Percentiles rank a stretch among this genome's conserved stretches.
Conservation (phyloP, 805 yeast species). For the Saturnispora dispora region DNA sequence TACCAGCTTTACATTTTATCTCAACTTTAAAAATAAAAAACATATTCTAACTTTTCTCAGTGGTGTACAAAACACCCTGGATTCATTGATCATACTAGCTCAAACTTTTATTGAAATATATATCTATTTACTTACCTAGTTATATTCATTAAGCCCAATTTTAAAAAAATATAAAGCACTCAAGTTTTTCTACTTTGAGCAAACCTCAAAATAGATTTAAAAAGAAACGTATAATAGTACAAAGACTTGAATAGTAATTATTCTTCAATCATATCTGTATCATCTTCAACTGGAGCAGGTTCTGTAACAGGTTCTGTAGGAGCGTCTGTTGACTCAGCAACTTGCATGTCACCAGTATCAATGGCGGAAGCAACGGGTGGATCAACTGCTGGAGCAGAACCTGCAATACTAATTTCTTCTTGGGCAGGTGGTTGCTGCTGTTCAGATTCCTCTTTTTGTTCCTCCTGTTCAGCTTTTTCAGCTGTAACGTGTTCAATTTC, state of each 20-base stretch:
- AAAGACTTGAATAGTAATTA: background rate
- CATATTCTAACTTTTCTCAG: background rate
- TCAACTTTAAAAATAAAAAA: background rate
- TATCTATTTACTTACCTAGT: background rate
- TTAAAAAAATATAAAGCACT: background rate
- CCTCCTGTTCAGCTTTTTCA: background rate
- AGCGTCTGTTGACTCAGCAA: background rate
- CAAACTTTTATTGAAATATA: background rate
- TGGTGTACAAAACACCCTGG: background rate
- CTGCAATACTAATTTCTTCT: background rate
- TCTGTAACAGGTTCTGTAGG: background rate
- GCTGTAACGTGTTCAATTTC: slow-evolving; percentile 14
- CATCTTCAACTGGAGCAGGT: slow-evolving; percentile 12
- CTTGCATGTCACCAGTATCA: background rate
- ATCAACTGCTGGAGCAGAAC: slow-evolving; percentile 4
- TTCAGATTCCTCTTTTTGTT: background rate
- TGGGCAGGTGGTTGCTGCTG: slow-evolving; percentile 2
- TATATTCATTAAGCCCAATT: background rate
- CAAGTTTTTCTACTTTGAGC: background rate
- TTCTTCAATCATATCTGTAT: slow-evolving; percentile 22
- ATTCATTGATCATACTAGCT: background rate
- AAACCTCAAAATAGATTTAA: background rate
- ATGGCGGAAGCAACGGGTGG: slow-evolving; percentile 1
- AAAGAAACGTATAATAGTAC: background rate
- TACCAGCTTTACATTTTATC: background rate